phyloP scores from a whole-genome alignment of 208 protist species.

The Trypanosoma cruzi region DNA sequence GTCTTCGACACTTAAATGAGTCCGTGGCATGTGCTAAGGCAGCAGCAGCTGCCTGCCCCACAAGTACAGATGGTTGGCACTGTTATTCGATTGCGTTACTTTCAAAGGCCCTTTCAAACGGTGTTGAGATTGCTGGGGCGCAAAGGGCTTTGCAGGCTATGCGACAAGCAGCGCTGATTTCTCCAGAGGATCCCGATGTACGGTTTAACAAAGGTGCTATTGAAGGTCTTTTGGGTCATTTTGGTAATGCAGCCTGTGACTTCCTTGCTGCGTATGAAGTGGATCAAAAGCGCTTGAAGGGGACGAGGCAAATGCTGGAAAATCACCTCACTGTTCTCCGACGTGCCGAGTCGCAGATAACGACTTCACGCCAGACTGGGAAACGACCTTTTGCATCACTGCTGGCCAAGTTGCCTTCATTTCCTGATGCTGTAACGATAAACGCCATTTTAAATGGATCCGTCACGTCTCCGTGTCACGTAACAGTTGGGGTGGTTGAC shows the following conservation, averaged over 20 bases:
- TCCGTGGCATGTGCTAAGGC: constrained; percentile 56
- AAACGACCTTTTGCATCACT: constrained; percentile 63
- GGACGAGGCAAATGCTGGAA: constrained; percentile 44
- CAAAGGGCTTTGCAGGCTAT: constrained; percentile 58
- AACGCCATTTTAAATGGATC: constrained; percentile 2
- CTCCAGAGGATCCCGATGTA: constrained; percentile 65
- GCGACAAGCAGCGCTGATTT: constrained; percentile 47
- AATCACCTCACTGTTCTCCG: constrained; percentile 51
- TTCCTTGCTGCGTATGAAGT: constrained; percentile 54
- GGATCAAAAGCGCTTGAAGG: constrained; percentile 59
- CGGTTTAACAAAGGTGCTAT: constrained; percentile 82
- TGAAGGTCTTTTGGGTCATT: constrained; percentile 72
- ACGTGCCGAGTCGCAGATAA: constrained; percentile 43
- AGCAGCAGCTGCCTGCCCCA: constrained; percentile 53
- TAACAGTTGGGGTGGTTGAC: constrained; percentile 58
- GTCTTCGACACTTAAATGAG: constrained; percentile 46
- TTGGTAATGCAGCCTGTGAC: constrained; percentile 53
- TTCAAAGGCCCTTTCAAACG: constrained; percentile 51
- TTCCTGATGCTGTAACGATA: constrained; percentile 24
- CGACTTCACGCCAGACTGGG: constrained; percentile 46
- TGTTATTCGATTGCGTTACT: constrained; percentile 71
- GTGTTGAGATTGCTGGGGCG: constrained; percentile 47
- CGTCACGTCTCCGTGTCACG: constrained; percentile 10
- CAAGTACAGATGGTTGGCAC: constrained; percentile 70
- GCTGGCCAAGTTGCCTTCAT: constrained; percentile 17